These are phyloP conservation scores for Daldinia sp. DNA, from an alignment of 2,329 filamentous ascomycete genomes.

Conservation along the genomic window DNA sequence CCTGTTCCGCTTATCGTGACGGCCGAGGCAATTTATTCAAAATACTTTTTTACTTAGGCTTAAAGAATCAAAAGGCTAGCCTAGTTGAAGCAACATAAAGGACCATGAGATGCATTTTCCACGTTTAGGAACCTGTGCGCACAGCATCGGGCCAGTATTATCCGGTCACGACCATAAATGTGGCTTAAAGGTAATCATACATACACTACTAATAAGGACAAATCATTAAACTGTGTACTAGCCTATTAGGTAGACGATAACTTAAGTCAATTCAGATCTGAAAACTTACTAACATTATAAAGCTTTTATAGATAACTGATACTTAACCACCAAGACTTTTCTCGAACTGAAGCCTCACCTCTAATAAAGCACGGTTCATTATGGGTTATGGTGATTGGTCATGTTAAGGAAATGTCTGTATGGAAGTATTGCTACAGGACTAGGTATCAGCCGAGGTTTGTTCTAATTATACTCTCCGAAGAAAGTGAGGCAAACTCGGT, in stretches of 20 bases:
- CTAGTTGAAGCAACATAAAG: background rate
- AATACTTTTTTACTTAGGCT: background rate
- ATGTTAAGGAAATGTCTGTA: background rate
- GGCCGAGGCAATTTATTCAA: background rate
- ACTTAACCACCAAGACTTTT: background rate
- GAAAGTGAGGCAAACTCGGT: slow-evolving; percentile 20
- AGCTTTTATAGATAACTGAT: background rate
- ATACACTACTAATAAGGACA: background rate
- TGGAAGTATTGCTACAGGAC: background rate
- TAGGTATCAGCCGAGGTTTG: background rate
- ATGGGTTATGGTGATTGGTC: background rate
- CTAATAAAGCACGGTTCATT: background rate
- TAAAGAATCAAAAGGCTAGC: background rate
- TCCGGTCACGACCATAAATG: background rate
- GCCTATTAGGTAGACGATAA: background rate
- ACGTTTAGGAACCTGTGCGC: background rate
- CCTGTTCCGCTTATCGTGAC: background rate
- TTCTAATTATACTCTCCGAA: background rate
- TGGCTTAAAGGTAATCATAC: background rate
- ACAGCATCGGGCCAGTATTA: background rate
- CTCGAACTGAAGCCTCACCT: background rate
- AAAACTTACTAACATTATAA: background rate
- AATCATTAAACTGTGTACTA: background rate
- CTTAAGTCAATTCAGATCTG: background rate
- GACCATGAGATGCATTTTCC: background rate